Percentiles rank a stretch among this genome's conserved stretches.
Evolutionary conservation across 768 basidiomycete genomes (phyloP).

Genomic region (Russula brevipes): DNA sequence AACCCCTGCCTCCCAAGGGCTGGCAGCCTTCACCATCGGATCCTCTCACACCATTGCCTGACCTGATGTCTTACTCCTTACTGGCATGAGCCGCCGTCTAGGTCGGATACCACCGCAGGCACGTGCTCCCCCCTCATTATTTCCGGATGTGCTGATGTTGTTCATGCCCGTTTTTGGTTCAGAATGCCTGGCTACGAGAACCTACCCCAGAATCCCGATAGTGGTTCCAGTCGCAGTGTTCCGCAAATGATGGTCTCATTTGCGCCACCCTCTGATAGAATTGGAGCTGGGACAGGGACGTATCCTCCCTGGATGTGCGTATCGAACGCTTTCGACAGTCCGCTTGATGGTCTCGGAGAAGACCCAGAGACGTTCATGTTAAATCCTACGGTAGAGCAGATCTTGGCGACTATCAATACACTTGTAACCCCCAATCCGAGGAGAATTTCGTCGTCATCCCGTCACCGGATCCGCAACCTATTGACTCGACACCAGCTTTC

Average conservation of each 20-base stretch:
- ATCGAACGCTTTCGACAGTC: not conserved
- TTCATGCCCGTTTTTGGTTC: no score
- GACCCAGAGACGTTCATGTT: constrained; percentile 5
- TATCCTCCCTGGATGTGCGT: constrained; percentile 6
- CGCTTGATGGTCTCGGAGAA: not conserved
- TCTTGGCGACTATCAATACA: constrained; percentile 2
- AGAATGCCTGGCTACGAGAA: not conserved
- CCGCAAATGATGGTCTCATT: not conserved
- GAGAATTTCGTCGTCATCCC: not conserved
- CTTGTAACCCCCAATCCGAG: not conserved
- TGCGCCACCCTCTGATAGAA: constrained; percentile 6
- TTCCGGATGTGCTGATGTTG: no score
- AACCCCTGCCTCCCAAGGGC: not conserved
- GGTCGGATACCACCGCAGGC: not conserved
- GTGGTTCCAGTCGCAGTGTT: not conserved
- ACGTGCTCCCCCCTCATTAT: not conserved
- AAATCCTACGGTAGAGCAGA: constrained; percentile 2
- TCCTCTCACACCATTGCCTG: not conserved
- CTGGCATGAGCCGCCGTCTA: not conserved
- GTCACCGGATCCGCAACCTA: not conserved
- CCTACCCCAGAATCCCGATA: not conserved
- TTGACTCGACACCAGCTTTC: not conserved
- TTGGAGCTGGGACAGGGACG: constrained; percentile 11
- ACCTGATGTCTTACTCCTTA: not conserved
- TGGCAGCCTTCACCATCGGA: constrained; percentile 6